Base-by-base conservation (phyloP, 441 rosid species). In the Brassica balearica region DNA sequence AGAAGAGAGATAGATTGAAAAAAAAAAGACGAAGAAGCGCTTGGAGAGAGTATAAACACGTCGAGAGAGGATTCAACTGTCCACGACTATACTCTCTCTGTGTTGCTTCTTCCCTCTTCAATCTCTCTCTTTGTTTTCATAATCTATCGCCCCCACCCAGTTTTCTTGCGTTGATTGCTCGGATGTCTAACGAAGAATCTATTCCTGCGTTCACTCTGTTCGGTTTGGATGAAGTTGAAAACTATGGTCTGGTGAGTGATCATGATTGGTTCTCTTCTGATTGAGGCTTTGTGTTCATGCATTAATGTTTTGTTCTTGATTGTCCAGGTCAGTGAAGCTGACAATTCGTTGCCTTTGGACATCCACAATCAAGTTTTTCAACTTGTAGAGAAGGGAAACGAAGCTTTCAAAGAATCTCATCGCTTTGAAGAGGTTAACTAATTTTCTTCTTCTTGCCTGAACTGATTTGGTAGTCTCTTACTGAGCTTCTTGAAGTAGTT, bases 271-370 rank as follows among this genome's bases (percentile, higher is more conserved):
- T 22, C 51, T 17, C 6, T 34, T 34, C 38, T 17, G 32, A 5
- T 22, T 6, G 14, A 27, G 5, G 43, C 0, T 7, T 65, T 74
- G 32, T 10, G 6, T 67, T 17, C 25, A 46, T 48, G 25, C 58
- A 41, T 8, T 15, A 69, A 23, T 8, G 27, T 56, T 19, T 23
- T 53, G 53, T 59, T 19, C 68, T 27, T 38, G 77, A 25, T 8
- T 86, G n/a, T 41, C n/a, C 87, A 92, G 97, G 83, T 80, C 46
- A 87, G 80, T 73, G 97, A 88, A 81, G 97, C 87, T n/a, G 97
- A 83, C 60, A 84, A 85, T 43, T 85, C 92, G 4, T 80, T 92
- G 85, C 89, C 88, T 8, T 43, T 71, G 90, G 91, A 91, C 63
- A 79, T 78, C 48, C 89, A 84, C 68, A 84, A 78, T 75, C 89